phyloP scores from a whole-genome alignment of 1,284 basidiomycete genomes.

The Taiwanofungus camphoratus region DNA sequence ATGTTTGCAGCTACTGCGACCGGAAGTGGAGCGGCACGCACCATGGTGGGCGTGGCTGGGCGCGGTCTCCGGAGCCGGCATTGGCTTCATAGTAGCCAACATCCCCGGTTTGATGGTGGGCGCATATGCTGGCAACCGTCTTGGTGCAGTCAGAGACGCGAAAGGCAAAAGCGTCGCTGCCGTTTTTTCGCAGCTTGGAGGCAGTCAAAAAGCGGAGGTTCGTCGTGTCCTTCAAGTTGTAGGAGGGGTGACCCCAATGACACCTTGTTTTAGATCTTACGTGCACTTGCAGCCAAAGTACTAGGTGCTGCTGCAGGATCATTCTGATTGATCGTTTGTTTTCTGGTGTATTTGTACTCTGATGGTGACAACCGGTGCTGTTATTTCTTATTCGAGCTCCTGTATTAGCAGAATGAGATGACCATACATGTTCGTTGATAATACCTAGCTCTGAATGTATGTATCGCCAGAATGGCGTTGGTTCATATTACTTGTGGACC shows the following conservation, averaged over 20 bases:
- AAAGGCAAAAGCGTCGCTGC: constrained; percentile 89
- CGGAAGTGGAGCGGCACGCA: constrained; percentile 64
- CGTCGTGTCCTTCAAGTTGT: constrained; percentile 16
- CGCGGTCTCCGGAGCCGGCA: constrained; percentile 57
- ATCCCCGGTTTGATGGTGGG: constrained; percentile 77
- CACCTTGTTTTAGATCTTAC: constrained; percentile 60
- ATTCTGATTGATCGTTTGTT: constrained; percentile 9
- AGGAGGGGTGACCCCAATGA: too few species aligned
- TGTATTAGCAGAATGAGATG: too few species aligned
- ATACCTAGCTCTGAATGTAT: too few species aligned
- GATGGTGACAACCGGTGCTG: too few species aligned
- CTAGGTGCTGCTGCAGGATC: constrained; percentile 54
- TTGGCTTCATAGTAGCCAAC: constrained; percentile 89
- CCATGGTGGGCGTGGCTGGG: constrained; percentile 80
- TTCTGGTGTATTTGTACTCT: not conserved
- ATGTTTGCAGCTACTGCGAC: constrained; percentile 56
- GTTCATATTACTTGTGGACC: too few species aligned
- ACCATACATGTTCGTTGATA: too few species aligned
- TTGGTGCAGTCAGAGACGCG: constrained; percentile 87
- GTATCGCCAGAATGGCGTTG: too few species aligned
- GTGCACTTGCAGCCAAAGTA: constrained; percentile 85
- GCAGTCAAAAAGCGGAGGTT: constrained; percentile 85
- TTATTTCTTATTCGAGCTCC: too few species aligned
- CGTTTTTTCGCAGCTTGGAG: constrained; percentile 81
- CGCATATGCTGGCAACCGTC: constrained; percentile 77